Base-by-base conservation (phyloP, 1,139 yeast species). In the Lodderomyces elongisporus region DNA sequence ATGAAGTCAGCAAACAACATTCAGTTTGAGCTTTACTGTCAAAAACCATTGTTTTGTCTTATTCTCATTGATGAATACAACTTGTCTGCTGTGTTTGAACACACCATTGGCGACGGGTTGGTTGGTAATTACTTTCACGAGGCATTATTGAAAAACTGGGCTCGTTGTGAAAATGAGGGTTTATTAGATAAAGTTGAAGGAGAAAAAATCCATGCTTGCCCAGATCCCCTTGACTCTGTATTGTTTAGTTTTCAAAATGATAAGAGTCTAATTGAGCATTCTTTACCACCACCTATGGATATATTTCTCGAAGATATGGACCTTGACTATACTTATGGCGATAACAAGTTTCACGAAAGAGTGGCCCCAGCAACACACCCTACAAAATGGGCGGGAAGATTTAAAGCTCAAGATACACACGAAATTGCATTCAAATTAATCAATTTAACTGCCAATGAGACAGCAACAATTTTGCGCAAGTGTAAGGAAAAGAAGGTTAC, bases 101-200 rank as follows among this genome's bases (percentile, higher is more conserved):
- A 68, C 41, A 57, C 71, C 1, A 52, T 65, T 18, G 60, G 56
- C 10, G 74, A 68, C 45, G 74, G 74, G 0, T 48, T 65, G 4
- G 67, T 60, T n/a, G 72, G 62, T 0, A 51, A 49, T 25, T 51
- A 52, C 30, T 60, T 67, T 45, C 72, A 66, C 39, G 65, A 66
- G 43, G 49, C 55, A 9, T 54, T 67, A 17, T 43, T 64, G 14
- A 52, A 56, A 14, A 56, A 55, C 32, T 45, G 63, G 37, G 54
- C 53, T 1, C 44, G 36, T 13, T 39, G 38, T 30, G 44, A 48
- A 10, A 26, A 27, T 15, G 34, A 31, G 9, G 22, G 9, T 10
- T 8, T 8, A 10, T 20, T 10, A 20, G 22, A 20, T 20, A 8
- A 8, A 10, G 7, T 20, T 20, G 10, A 20, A 10, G 22, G 10